These are phyloP conservation scores for Turritis glabra DNA, from an alignment of 345 rosid genomes.

Conservation along the genomic window DNA sequence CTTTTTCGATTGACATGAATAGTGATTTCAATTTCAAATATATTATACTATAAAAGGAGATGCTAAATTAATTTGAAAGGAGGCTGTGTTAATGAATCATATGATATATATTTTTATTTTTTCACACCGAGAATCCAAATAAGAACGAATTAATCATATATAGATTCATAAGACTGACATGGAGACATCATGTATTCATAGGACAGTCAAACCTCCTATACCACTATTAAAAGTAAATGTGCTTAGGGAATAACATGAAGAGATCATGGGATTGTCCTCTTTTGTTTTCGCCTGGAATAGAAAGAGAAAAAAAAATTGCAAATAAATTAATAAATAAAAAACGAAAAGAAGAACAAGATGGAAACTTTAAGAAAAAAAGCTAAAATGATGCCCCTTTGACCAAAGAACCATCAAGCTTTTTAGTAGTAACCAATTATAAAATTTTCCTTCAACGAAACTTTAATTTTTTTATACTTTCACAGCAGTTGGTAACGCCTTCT, in stretches of 20 bases:
- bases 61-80: neutral
- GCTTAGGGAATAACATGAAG: neutral
- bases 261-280: neutral
- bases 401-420: neutral
- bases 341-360: neutral
- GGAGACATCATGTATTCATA: neutral
- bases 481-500: neutral
- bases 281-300: neutral
- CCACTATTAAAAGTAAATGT: neutral
- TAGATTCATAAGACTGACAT: neutral
- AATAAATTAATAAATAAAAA: neutral
- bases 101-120: neutral
- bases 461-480: neutral
- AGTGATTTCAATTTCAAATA: neutral
- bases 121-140: neutral
- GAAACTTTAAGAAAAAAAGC: neutral
- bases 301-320: neutral
- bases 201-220: neutral
- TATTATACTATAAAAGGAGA: neutral
- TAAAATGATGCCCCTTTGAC: neutral
- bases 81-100: neutral
- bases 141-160: neutral
- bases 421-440: neutral
- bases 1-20: neutral
- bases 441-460: neutral